Base-by-base conservation (phyloP, 23 red algal species). In the Cyanidiococcus yangmingshanensis region DNA sequence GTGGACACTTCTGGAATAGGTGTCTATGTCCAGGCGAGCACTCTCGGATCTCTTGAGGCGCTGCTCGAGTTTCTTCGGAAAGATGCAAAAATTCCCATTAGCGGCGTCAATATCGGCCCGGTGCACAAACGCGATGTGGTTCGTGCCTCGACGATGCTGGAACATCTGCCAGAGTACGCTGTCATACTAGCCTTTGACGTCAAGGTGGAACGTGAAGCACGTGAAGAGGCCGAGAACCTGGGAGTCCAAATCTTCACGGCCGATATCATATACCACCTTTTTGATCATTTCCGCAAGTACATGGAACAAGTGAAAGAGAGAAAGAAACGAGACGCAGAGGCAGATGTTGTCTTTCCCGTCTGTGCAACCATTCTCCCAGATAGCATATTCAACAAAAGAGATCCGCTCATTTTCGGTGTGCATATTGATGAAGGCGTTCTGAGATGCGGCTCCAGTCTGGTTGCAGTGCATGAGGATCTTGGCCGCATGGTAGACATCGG, bases 191-290 rank as follows among this genome's bases (percentile, higher is more conserved):
- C 94, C 35, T 98, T 98, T 82, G 94, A 98, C 79, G 94, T 98
- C 1, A 58, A 67, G 7, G 94, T 98, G 38, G 94, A 98, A 76
- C 85, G 83, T 58, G 94, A 98, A 67, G 94, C 94, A 37, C 82
- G 85, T 21, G 94, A 91, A 40, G 39, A 87, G 74, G 88, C 94
- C 0, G 88, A 98, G 68, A 86, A 91, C 58, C 81, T 84, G n/a
- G 87, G 82, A 18, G 85, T 98, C 35, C 83, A 77, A 40, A 98
- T 98, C 75, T 98, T 98, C 84, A 91, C 94, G 21, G 94, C 94
- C n/a, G 94, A 98, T 76, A 98, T 98, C 82, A 98, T 98, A 59
- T 98, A 91, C 76, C 87, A 98, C 68, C 76, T 98, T 32, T 98
- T 98, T 76, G 94, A 98, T 83, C 87, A 85, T 37, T 98, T 98